Base-by-base conservation (phyloP, 192 early-diverging fungal species). In the Podila minutissima region DNA sequence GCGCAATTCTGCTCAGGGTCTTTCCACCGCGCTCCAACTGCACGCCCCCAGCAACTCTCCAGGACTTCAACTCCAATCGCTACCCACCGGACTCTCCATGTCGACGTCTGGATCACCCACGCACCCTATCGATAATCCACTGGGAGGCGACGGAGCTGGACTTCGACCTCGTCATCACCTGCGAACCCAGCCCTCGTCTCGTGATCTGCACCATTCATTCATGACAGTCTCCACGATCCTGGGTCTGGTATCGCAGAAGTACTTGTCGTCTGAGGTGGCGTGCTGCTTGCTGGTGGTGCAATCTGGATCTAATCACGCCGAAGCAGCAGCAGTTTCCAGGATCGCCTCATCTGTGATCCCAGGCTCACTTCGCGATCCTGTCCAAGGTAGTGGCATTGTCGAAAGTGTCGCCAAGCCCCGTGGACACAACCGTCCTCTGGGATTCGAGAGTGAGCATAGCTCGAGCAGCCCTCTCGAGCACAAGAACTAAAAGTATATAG, bases 221-320 rank as follows among this genome's bases (percentile, higher is more conserved):
- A 50, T 71, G 64, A 78, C 75, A n/a, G 75, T 78, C 22, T 37
- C 68, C 0, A 62, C 55, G 1, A 71, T 78, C 22, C 37, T 78
- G n/a, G 75, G 75, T 3, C 38, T 71, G 2, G 64, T 55, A 19
- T 64, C 75, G n/a, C 75, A 78, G 28, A 49, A 38, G 9, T 71
- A 41, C 51, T 13, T 78, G 32, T 29, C 64, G 5, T 78, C 75
- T 29, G 75, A 50, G 2, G 33, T 78, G 4, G 33, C 69, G 20
- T 55, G 64, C 24, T 78, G 75, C 38, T 26, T 78, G 11, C 29
- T 78, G 49, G 69, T 71, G 9, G 75, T 78, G 12, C 75, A 78
- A 35, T 59, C 75, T 22, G 75, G 69, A 41, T 9, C 53, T 4
- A 59, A 57, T 4, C 64, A 31, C n/a, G 20, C 59, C 17, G 63